Base-by-base conservation (phyloP, 1,284 basidiomycete species). In the Ustilago sp. region DNA sequence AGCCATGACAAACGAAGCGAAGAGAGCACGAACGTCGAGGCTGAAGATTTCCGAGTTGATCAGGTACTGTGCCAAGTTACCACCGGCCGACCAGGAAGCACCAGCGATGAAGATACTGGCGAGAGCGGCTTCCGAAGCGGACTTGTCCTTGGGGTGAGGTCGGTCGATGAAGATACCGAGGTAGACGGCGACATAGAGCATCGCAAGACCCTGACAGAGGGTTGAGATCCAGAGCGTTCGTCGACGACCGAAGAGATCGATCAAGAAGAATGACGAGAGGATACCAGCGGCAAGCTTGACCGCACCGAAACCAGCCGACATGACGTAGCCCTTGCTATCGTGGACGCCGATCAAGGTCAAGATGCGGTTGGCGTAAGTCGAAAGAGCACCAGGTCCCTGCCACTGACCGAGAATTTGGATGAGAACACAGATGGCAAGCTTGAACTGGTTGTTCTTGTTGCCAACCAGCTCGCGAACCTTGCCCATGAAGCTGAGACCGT, bases 371-470 rank as follows among this genome's bases (percentile, higher is more conserved):
- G 69, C 74, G 60, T 77, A 77, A 35, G 74, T 77, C 19, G 74
- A 72, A 11, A 77, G 69, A 35, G 74, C 74, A 62, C 74, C 74
- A 12, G 74, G 68, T 15, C 74, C 74, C 39, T 68, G 66, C 68
- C 65, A 77, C 48, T 77, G 74, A 47, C 68, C 74, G 23, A 77
- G 68, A 15, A 77, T 58, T 56, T 77, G 74, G 59, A 77, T 77
- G 8, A 64, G 55, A 2, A 72, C 45, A 55, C 68, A 72, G 43
- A 77, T 55, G 3, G 59, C 53, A 32, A 77, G 64, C 74, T 77
- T 77, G 69, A 68, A 72, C 56, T 72, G 74, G 66, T 77, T 77
- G 69, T 77, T 77, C 54, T 65, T 68, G 59, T 50, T 68, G 69
- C 55, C 9, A 39, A 71, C 63, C 3, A 77, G 69, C 45, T 72